A percentile compares a stretch with the other conserved stretches of the same genome.
Conservation (phyloP, 1,284 basidiomycete species). For the Sphaerobolus stellatus region DNA sequence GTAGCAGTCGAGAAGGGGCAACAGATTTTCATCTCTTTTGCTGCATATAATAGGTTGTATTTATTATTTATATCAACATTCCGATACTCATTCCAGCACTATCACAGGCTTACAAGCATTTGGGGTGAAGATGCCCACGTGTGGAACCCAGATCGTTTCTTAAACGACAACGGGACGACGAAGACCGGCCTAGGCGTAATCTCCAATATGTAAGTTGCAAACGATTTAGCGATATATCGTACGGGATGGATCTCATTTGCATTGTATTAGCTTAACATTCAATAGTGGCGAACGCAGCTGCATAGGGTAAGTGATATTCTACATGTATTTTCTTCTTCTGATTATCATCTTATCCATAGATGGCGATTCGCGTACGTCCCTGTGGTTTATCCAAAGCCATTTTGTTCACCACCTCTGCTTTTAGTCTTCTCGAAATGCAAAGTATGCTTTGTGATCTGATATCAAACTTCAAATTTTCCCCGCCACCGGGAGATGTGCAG, state of each 20-base stretch:
- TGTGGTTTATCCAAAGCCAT: not conserved
- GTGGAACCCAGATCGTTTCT: conserved; percentile 26
- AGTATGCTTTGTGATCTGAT: not conserved
- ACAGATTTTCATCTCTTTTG: conserved; percentile 29
- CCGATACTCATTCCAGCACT: not conserved
- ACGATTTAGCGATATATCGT: not conserved
- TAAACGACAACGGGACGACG: conserved; percentile 12
- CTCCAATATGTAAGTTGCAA: conserved; percentile 26
- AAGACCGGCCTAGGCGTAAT: conserved; percentile 20
- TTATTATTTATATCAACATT: not conserved
- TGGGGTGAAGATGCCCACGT: conserved; percentile 28
- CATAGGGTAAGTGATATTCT: conserved; percentile 19
- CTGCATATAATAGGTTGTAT: conserved; percentile 15
- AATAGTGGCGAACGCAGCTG: conserved; percentile 21
- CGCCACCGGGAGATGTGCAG: not conserved
- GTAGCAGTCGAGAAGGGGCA: conserved; percentile 41
- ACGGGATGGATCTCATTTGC: not conserved
- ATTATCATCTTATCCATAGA: not conserved
- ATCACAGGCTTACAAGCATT: not conserved
- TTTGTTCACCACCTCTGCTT: not conserved
- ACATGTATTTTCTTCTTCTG: not conserved
- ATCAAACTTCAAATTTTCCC: not conserved
- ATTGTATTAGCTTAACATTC: not conserved
- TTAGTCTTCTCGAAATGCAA: not conserved
- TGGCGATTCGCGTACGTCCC: not conserved